Evolutionary conservation across 345 rosid genomes (phyloP).

Genomic region (Erysimum cheiranthoides): DNA sequence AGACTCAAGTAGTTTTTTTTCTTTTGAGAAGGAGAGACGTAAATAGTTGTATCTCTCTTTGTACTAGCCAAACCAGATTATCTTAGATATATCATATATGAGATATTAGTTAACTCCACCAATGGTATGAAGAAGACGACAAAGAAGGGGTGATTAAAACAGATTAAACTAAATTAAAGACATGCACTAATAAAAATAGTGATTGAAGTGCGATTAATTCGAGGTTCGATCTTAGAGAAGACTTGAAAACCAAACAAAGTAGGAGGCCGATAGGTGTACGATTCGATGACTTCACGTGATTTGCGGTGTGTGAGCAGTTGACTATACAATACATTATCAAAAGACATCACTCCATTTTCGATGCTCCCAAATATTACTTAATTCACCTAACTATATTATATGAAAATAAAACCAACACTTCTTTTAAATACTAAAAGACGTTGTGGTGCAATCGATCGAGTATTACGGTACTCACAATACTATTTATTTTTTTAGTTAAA

Average conservation of each 20-base stretch:
- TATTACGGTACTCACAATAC: background rate
- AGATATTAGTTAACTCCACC: constrained; percentile 13
- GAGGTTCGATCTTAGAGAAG: constrained; percentile 43
- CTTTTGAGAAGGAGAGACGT: too few relatives aligned
- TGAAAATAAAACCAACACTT: background rate
- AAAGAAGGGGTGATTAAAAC: background rate
- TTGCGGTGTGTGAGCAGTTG: constrained; percentile 49
- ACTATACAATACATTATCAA: constrained; percentile 43
- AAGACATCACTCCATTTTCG: constrained; percentile 41
- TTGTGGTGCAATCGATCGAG: constrained; percentile 4
- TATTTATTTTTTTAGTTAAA: background rate
- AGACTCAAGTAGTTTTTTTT: too few relatives aligned
- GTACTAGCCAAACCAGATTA: background rate
- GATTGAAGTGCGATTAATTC: constrained; percentile 31
- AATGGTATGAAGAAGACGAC: background rate
- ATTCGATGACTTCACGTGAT: constrained; percentile 49
- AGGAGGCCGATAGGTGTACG: constrained; percentile 45
- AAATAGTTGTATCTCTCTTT: constrained; percentile 8
- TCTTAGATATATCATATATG: constrained; percentile 1
- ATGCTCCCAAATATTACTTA: constrained; percentile 37
- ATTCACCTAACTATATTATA: background rate
- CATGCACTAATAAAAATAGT: constrained; percentile 20
- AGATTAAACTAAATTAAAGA: background rate
- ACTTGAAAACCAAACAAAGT: constrained; percentile 38
- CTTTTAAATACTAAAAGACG: background rate